Conservation (phyloP, 1,139 yeast genomes). For the Saccharomyces uvarum region DNA sequence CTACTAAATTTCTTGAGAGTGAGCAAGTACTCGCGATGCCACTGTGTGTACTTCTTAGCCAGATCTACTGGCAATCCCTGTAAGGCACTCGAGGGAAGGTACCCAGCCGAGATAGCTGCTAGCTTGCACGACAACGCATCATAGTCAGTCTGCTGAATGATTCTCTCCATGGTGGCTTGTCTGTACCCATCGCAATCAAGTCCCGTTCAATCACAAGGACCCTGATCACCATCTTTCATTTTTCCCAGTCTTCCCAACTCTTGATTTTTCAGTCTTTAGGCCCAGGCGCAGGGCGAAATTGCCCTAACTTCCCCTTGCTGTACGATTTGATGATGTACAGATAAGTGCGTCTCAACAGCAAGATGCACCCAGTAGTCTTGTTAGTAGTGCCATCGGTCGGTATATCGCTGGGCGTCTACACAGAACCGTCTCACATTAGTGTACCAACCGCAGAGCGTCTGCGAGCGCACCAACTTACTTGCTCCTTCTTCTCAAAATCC, state of each 20-base stretch:
- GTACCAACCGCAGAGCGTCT: background rate
- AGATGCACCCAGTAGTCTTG: background rate
- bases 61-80: conserved; percentile 36
- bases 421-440: background rate
- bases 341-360: background rate
- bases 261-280: background rate
- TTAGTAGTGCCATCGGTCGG: background rate
- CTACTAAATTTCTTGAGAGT: conserved; percentile 17
- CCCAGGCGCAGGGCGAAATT: background rate
- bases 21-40: conserved; percentile 20
- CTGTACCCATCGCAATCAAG: background rate
- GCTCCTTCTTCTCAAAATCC: background rate
- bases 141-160: conserved; percentile 50
- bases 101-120: conserved; percentile 48
- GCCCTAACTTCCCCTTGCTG: background rate
- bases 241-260: background rate
- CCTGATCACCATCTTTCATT: background rate
- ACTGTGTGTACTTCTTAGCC: conserved; percentile 28
- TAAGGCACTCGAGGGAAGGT: conserved; percentile 44
- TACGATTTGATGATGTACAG: background rate
- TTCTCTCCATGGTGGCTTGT: conserved; percentile 17
- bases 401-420: background rate
- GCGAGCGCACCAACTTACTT: background rate
- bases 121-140: conserved; percentile 77
- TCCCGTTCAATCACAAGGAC: background rate